Conservation (phyloP, 345 rosid species). For the Sisymbrium irio region DNA sequence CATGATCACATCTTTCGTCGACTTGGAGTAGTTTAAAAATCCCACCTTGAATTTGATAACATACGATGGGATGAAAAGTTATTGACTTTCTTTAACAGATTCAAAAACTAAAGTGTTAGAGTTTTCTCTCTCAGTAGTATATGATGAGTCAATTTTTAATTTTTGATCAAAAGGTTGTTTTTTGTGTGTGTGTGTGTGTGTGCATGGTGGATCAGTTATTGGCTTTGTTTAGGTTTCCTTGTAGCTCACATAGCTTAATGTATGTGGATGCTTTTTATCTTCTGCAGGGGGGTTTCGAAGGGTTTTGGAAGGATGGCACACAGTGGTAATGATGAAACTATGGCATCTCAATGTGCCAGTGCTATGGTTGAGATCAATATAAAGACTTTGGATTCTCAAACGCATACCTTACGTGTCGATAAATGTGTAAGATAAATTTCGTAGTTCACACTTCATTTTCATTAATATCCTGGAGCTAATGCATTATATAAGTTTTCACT, state of each 20-base stretch:
- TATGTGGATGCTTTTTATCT: neutral
- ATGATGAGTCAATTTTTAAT: neutral
- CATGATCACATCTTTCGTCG: slow-evolving; percentile 25
- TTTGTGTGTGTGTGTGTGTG: too few relatives aligned
- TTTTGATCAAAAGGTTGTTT: neutral
- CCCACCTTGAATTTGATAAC: neutral
- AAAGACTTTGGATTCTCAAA: slow-evolving; percentile 56
- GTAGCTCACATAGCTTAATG: neutral
- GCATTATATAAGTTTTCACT: neutral
- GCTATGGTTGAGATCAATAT: slow-evolving; percentile 58
- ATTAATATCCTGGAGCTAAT: neutral
- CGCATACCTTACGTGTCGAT: slow-evolving; percentile 52
- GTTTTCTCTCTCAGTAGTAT: neutral
- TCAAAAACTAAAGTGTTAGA: neutral
- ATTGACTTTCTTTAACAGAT: too few relatives aligned
- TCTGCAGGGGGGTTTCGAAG: neutral
- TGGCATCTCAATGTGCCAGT: slow-evolving; percentile 38
- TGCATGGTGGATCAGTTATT: neutral
- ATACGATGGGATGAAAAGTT: too few relatives aligned
- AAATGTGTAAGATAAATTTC: slow-evolving; percentile 39
- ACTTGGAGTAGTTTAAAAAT: neutral
- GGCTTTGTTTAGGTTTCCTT: neutral
- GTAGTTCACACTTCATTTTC: neutral
- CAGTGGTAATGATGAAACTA: slow-evolving; percentile 36
- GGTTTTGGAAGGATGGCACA: slow-evolving; percentile 42